These are phyloP conservation scores for Simmondsia chinensis DNA, from an alignment of 148 eudicot species.

Conservation along the genomic window DNA sequence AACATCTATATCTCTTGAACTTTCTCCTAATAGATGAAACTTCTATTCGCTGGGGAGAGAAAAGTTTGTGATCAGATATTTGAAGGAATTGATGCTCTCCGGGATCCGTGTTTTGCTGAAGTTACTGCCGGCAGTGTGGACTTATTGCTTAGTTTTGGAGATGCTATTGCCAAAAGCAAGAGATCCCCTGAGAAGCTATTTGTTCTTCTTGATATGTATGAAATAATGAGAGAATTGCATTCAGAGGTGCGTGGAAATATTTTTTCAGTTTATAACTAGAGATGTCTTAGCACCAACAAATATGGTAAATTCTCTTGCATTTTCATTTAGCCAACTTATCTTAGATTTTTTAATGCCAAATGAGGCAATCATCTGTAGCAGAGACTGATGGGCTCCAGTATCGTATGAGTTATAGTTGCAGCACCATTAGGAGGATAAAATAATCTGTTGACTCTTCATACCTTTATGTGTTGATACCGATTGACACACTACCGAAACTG, in stretches of 20 bases:
- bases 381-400: no score
- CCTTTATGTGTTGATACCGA: background rate
- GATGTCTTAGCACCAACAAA: no score
- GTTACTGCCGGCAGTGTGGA: conserved; percentile 86
- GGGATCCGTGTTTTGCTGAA: conserved; percentile 89
- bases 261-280: no score
- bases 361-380: no score
- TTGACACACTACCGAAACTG: no score
- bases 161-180: conserved; percentile 95
- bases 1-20: no score
- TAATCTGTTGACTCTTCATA: no score
- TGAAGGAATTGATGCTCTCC: conserved; percentile 74
- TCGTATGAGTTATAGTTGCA: no score
- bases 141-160: conserved; percentile 92
- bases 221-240: conserved; percentile 94
- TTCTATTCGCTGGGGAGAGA: conserved; percentile 90
- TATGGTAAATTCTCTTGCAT: no score
- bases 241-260: conserved; percentile 51
- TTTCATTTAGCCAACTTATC: no score
- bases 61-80: conserved; percentile 92
- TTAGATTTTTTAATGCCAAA: no score
- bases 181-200: conserved; percentile 97
- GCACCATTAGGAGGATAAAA: no score
- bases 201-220: conserved; percentile 97
- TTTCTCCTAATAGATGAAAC: conserved; percentile 60